phyloP scores from a whole-genome alignment of 1,284 basidiomycete species.

The Xanthoconium separans region DNA sequence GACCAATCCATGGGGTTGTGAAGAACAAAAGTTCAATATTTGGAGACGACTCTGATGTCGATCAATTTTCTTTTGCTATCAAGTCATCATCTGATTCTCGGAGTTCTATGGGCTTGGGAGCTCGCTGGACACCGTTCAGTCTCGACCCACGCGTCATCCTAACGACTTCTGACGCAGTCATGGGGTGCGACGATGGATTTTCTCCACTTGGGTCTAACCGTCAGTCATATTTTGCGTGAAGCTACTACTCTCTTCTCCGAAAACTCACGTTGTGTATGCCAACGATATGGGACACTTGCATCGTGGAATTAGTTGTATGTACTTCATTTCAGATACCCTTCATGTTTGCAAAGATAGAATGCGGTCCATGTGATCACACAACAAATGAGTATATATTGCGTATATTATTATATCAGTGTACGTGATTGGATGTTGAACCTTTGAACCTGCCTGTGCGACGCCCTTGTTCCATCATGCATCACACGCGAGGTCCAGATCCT shows the following conservation, averaged over 20 bases:
- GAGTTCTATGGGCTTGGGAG: constrained; percentile 13
- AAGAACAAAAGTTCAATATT: constrained; percentile 28
- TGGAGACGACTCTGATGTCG: constrained; percentile 20
- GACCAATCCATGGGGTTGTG: constrained; percentile 1
- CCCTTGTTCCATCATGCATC: background rate
- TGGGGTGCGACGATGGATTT: constrained; percentile 27
- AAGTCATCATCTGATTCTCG: constrained; percentile 16
- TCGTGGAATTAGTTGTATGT: constrained; percentile 18
- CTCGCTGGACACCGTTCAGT: constrained; percentile 28
- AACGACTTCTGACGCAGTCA: constrained; percentile 14
- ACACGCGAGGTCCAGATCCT: background rate
- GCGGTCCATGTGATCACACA: background rate
- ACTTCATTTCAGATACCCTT: constrained; percentile 28
- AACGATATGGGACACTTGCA: constrained; percentile 14
- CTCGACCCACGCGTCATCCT: constrained; percentile 32
- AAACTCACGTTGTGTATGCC: constrained; percentile 3
- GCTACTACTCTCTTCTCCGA: background rate
- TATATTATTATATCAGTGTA: constrained; percentile 3
- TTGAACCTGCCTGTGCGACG: background rate
- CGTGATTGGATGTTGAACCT: constrained; percentile 15
- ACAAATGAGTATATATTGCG: background rate
- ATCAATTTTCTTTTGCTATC: constrained; percentile 28
- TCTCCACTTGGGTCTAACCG: constrained; percentile 21
- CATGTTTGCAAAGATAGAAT: constrained; percentile 4
- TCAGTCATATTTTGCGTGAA: constrained; percentile 19